These are phyloP conservation scores for Microsporum ferrugineum DNA, from an alignment of 2,329 filamentous ascomycete species.

Conservation along the genomic window DNA sequence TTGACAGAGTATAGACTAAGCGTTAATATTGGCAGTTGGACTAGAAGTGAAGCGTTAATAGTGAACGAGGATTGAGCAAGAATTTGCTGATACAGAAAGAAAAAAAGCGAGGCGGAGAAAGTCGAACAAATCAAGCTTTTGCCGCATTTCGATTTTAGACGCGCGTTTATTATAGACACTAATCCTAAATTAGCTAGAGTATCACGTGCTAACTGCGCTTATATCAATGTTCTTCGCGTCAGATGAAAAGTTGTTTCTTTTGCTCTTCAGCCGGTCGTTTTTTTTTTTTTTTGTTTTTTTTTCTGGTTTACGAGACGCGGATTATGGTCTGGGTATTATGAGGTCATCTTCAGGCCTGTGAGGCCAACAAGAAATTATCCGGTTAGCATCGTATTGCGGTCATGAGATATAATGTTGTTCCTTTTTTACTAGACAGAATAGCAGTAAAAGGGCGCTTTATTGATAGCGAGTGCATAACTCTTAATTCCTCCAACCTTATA, in stretches of 20 bases:
- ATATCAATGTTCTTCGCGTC: not conserved
- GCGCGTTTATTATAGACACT: not conserved
- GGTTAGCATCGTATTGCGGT: too few species aligned
- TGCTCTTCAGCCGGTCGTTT: not conserved
- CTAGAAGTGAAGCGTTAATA: not conserved
- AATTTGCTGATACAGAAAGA: slow-evolving; percentile 4
- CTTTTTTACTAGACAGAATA: too few species aligned
- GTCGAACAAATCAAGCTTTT: slow-evolving; percentile 8
- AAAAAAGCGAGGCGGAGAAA: not conserved
- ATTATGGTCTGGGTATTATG: too few species aligned
- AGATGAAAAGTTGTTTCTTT: not conserved
- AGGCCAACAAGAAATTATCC: too few species aligned
- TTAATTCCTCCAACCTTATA: too few species aligned
- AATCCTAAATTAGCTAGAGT: not conserved
- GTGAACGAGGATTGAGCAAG: not conserved
- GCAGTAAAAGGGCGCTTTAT: too few species aligned
- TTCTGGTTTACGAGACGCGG: too few species aligned
- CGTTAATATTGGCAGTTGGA: not conserved
- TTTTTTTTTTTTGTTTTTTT: not conserved
- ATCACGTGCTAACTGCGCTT: not conserved
- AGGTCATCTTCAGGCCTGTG: too few species aligned
- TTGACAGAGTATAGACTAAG: too few species aligned
- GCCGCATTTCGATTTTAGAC: slow-evolving; percentile 5
- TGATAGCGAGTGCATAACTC: too few species aligned
- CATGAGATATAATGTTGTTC: too few species aligned